A percentile compares a stretch with the other conserved stretches of the same genome.
These are phyloP conservation scores for Pulveroboletus ridleyi DNA, from an alignment of 1,284 basidiomycete genomes.

Conservation along the genomic window DNA sequence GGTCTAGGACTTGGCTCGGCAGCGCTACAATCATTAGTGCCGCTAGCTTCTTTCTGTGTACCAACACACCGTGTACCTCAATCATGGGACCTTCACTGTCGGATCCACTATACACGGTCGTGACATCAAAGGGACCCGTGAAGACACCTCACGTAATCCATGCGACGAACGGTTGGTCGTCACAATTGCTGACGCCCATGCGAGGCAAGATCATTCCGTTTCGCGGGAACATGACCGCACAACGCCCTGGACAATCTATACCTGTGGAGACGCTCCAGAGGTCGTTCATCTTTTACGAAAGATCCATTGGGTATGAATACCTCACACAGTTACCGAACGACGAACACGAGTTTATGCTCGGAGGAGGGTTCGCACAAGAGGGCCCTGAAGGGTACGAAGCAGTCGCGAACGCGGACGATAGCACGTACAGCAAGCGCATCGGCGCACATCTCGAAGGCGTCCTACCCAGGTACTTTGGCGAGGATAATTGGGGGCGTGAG, in stretches of 20 bases:
- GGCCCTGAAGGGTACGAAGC: constrained; percentile 44
- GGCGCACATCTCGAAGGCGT: constrained; percentile 46
- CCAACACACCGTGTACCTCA: constrained; percentile 47
- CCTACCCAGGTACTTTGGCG: constrained; percentile 51
- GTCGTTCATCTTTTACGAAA: constrained; percentile 49
- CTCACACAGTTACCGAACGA: constrained; percentile 53
- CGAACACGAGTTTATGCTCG: constrained; percentile 53
- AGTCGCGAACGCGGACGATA: constrained; percentile 51
- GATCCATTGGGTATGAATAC: constrained; percentile 54
- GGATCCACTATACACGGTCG: constrained; percentile 42
- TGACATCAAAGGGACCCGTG: constrained; percentile 50
- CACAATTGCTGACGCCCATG: constrained; percentile 52
- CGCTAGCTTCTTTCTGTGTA: constrained; percentile 47
- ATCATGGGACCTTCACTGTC: constrained; percentile 38
- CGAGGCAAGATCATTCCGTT: constrained; percentile 54
- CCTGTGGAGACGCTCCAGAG: constrained; percentile 39
- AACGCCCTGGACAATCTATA: constrained; percentile 49
- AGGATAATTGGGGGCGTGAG: constrained; percentile 46
- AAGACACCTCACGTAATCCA: constrained; percentile 56
- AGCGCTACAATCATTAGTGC: neutral
- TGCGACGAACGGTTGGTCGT: constrained; percentile 66
- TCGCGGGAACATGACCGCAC: constrained; percentile 56
- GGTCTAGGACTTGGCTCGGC: neutral
- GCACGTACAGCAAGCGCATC: constrained; percentile 40
- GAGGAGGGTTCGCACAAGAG: constrained; percentile 50